Evolutionary conservation across 1,284 basidiomycete species (phyloP).

Genomic region (Neonothopanus nambi): DNA sequence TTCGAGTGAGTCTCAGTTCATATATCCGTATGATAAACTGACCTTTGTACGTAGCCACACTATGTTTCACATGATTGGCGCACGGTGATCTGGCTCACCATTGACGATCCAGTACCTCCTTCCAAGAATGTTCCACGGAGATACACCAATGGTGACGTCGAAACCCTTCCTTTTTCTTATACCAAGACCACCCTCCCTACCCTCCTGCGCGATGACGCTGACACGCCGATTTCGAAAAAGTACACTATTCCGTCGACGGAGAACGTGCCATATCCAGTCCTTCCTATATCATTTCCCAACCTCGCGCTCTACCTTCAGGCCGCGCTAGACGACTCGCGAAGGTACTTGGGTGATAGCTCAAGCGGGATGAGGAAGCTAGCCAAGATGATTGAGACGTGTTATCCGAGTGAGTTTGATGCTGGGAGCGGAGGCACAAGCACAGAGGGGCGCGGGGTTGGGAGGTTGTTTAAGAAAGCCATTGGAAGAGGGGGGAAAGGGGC

Average conservation of each 20-base stretch:
- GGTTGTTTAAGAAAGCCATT: slow-evolving; percentile 60
- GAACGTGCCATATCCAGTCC: slow-evolving; percentile 59
- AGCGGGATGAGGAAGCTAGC: slow-evolving; percentile 65
- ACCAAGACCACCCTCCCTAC: slow-evolving; percentile 56
- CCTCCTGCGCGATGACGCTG: slow-evolving; percentile 61
- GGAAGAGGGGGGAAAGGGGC: slow-evolving; percentile 48
- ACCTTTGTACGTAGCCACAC: slow-evolving; percentile 46
- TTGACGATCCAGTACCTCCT: slow-evolving; percentile 62
- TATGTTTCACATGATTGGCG: slow-evolving; percentile 63
- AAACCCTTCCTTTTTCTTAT: slow-evolving; percentile 70
- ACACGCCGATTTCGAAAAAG: slow-evolving; percentile 62
- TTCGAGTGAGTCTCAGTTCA: slow-evolving; percentile 50
- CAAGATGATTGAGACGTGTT: slow-evolving; percentile 62
- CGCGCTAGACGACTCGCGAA: slow-evolving; percentile 66
- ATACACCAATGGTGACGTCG: slow-evolving; percentile 59
- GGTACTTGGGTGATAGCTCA: slow-evolving; percentile 54
- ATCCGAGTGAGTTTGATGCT: slow-evolving; percentile 49
- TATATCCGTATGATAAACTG: not conserved
- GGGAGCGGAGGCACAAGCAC: slow-evolving; percentile 43
- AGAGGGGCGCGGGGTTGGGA: not conserved
- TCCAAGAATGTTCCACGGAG: slow-evolving; percentile 43
- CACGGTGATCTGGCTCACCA: slow-evolving; percentile 71
- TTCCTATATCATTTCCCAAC: slow-evolving; percentile 73
- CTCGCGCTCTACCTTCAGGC: slow-evolving; percentile 73
- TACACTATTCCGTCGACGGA: slow-evolving; percentile 67